phyloP scores from a whole-genome alignment of 2,329 filamentous ascomycete genomes.

The Fusarium graminum region DNA sequence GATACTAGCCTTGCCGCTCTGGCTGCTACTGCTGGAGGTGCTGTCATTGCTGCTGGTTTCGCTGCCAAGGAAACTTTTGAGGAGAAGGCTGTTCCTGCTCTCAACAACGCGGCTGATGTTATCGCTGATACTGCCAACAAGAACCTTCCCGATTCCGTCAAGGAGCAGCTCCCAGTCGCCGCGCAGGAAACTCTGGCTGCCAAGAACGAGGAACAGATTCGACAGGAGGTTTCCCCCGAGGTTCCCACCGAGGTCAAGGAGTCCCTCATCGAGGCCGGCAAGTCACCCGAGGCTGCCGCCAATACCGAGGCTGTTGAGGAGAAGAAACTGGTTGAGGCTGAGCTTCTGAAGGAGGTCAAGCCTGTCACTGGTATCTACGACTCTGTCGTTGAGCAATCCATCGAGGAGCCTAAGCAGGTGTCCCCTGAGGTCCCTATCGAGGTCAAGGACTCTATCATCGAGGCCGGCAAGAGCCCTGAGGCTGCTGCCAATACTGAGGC shows the following conservation, averaged over 20 bases:
- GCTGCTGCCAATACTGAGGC: conserved; percentile 75
- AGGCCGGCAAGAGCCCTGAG: conserved; percentile 73
- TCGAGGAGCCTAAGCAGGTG: conserved; percentile 51
- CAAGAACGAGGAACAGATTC: conserved; percentile 58
- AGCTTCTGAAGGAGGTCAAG: conserved; percentile 76
- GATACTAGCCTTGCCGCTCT: conserved; percentile 58
- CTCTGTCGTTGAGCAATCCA: conserved; percentile 39
- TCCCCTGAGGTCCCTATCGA: conserved; percentile 58
- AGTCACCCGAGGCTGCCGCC: conserved; percentile 77
- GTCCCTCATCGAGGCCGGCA: conserved; percentile 68
- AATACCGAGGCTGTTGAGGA: conserved; percentile 77
- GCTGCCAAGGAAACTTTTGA: conserved; percentile 54
- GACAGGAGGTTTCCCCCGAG: conserved; percentile 62
- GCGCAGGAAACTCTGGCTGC: conserved; percentile 63
- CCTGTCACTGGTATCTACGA: conserved; percentile 44
- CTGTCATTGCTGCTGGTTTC: conserved; percentile 50
- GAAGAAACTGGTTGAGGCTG: conserved; percentile 79
- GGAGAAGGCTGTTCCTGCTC: conserved; percentile 56
- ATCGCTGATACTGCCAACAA: conserved; percentile 59
- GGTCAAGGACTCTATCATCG: conserved; percentile 78
- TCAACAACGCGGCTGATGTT: conserved; percentile 53
- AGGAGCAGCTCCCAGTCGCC: conserved; percentile 63
- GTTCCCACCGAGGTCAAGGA: conserved; percentile 70
- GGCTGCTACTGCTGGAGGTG: conserved; percentile 53
- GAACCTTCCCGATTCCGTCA: conserved; percentile 67